Evolutionary conservation across 306 rosid species (phyloP).

Genomic region (Cucurbita pepo): DNA sequence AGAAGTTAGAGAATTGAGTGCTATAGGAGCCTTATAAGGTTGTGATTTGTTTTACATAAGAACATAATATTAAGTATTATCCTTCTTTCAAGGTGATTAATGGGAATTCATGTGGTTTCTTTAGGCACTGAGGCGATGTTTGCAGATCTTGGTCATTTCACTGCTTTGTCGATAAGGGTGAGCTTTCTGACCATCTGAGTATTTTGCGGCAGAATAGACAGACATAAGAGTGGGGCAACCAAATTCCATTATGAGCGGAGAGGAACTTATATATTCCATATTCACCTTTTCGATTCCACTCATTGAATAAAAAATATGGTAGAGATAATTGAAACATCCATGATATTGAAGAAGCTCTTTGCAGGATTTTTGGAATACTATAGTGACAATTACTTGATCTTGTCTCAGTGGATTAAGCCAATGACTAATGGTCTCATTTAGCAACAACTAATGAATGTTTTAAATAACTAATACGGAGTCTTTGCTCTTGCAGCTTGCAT

Average conservation of each 20-base stretch:
- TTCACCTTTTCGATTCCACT: background rate
- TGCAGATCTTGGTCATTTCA: constrained; percentile 93
- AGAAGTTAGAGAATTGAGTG: background rate
- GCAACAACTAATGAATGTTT: background rate
- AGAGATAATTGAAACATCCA: background rate
- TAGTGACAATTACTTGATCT: background rate
- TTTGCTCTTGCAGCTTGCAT: constrained; percentile 54
- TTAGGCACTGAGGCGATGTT: constrained; percentile 87
- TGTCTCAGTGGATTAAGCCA: background rate
- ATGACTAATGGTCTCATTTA: background rate
- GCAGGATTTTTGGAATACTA: background rate
- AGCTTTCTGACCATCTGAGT: constrained; percentile 9
- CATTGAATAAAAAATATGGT: background rate
- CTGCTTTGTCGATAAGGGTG: constrained; percentile 71
- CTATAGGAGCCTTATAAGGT: background rate
- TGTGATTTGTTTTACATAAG: background rate
- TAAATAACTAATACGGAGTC: background rate
- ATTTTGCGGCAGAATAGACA: background rate
- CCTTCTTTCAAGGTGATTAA: background rate
- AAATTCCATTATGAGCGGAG: background rate
- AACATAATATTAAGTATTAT: background rate
- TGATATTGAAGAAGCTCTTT: background rate
- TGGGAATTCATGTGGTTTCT: constrained; percentile 8
- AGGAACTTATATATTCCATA: background rate
- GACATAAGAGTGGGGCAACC: background rate